Evolutionary conservation across 305 asterid genomes (phyloP).

Genomic region (Rubia tinctorum): DNA sequence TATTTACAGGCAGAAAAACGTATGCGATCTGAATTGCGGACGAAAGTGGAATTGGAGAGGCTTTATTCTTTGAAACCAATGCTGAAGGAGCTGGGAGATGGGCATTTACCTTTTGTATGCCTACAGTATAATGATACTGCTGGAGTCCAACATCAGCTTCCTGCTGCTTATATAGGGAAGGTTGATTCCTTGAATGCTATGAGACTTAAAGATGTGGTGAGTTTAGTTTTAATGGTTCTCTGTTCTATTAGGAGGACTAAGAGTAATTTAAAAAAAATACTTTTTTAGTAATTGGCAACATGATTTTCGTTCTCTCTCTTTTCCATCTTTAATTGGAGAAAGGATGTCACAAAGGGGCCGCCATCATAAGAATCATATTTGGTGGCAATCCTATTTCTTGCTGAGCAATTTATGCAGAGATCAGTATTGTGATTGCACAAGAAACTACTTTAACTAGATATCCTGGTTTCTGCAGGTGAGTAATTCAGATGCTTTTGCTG

Average conservation of each 20-base stretch:
- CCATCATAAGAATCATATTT: not conserved
- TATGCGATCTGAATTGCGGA: slow-evolving; percentile 62
- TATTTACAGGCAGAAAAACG: slow-evolving; percentile 70
- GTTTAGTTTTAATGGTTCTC: slow-evolving; percentile 23
- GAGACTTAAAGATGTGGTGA: slow-evolving; percentile 64
- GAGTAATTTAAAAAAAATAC: not conserved
- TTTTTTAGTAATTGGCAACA: not conserved
- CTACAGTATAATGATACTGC: slow-evolving; percentile 69
- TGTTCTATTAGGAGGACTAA: not conserved
- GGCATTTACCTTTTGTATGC: slow-evolving; percentile 78
- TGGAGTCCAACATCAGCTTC: slow-evolving; percentile 74
- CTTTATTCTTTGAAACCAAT: slow-evolving; percentile 65
- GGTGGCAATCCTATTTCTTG: slow-evolving; percentile 5
- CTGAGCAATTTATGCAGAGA: not conserved
- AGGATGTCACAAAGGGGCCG: not conserved
- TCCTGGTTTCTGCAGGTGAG: slow-evolving; percentile 50
- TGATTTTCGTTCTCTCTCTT: not conserved
- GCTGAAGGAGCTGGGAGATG: slow-evolving; percentile 72
- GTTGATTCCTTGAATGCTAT: slow-evolving; percentile 68
- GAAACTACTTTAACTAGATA: not conserved
- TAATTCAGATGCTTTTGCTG: slow-evolving; percentile 59
- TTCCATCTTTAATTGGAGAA: not conserved
- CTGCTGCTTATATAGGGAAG: slow-evolving; percentile 90
- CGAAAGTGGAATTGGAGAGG: slow-evolving; percentile 84
- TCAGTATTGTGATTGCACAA: not conserved